Base-by-base conservation (phyloP, 306 rosid species). In the Corylus avellana region DNA sequence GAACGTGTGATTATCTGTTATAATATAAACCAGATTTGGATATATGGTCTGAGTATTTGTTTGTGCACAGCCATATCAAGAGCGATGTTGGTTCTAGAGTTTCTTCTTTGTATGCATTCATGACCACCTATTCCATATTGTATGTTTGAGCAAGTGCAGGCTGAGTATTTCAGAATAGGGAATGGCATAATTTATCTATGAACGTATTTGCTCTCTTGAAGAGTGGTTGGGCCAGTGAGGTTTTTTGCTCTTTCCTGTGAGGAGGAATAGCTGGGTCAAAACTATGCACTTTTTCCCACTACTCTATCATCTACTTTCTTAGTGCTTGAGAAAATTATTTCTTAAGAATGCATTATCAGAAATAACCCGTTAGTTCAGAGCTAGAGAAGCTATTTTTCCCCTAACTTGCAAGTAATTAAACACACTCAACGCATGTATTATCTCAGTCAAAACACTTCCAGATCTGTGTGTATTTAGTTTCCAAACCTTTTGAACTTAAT, bases 121-220 rank as follows among this genome's bases (percentile, higher is more conserved):
- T 58, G 84, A 39, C 11, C 80, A n/a, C 47, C 74, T 83, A 62
- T 66, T 81, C 55, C 16, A 58, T 73, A 47, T 78, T 51, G 79
- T 67, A 44, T 75, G 66, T 71, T 56, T 59, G 18, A 25, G 78
- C 39, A 79, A 58, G 54, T 53, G 71, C 32, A 27, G 71, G 59
- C 77, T 73, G 32, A 70, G 66, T 35, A 72, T 54, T 67, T 77
- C 62, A 63, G 61, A 29, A 51, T 64, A 59, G 56, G 37, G 72
- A 53, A 35, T 5, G 59, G 69, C 66, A 66, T 55, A 48, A 49
- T 69, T 64, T 73, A 69, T 55, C 61, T 42, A 75, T 73, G 76
- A 56, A 55, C 57, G 39, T 73, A 63, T 69, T 70, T 53, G 71
- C 71, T 74, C 69, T 75, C 44, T 76, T 48, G 46, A 39, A 37